Evolutionary conservation across 2,329 filamentous ascomycete species (phyloP).

Genomic region (Alternaria longipes): DNA sequence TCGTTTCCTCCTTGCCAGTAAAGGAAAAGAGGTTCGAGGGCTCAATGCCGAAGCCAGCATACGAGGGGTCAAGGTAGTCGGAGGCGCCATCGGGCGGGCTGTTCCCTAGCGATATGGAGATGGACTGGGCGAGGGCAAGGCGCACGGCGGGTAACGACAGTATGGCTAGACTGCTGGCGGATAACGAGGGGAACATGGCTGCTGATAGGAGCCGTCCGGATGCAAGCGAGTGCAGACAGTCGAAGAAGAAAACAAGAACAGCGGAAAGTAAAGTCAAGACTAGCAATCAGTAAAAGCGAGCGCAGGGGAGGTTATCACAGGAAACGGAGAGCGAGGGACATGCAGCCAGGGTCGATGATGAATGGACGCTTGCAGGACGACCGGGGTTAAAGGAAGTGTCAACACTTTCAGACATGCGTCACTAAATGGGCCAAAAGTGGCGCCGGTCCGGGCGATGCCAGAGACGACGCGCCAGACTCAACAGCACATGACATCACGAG

Average conservation of each 20-base stretch:
- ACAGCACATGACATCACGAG: conserved; percentile 17
- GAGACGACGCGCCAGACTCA: conserved; percentile 4
- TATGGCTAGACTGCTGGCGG: conserved; percentile 25
- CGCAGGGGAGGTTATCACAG: conserved; percentile 7
- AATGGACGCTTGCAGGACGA: conserved; percentile 1
- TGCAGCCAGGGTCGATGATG: conserved; percentile 11
- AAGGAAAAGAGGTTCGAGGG: conserved; percentile 63
- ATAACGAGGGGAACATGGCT: conserved; percentile 35
- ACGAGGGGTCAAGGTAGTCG: conserved; percentile 54
- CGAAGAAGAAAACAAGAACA: neutral
- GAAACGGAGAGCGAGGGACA: conserved; percentile 2
- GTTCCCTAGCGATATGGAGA: conserved; percentile 44
- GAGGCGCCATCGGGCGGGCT: conserved; percentile 44
- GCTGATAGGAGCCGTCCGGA: conserved; percentile 6
- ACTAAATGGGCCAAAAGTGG: conserved; percentile 8
- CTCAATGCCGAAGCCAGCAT: conserved; percentile 63
- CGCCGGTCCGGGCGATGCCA: conserved; percentile 2
- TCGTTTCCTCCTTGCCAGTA: conserved; percentile 55
- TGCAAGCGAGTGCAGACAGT: conserved; percentile 6
- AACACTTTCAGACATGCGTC: conserved; percentile 10
- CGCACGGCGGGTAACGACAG: conserved; percentile 22
- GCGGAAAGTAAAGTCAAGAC: conserved; percentile 3
- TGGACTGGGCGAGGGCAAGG: conserved; percentile 39
- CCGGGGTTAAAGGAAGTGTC: neutral
- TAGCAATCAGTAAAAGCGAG: conserved; percentile 13